Evolutionary conservation across 768 basidiomycete species (phyloP), one percentile per base, ranked within the genome.

Genomic region (Tylopilus subfusipes): DNA sequence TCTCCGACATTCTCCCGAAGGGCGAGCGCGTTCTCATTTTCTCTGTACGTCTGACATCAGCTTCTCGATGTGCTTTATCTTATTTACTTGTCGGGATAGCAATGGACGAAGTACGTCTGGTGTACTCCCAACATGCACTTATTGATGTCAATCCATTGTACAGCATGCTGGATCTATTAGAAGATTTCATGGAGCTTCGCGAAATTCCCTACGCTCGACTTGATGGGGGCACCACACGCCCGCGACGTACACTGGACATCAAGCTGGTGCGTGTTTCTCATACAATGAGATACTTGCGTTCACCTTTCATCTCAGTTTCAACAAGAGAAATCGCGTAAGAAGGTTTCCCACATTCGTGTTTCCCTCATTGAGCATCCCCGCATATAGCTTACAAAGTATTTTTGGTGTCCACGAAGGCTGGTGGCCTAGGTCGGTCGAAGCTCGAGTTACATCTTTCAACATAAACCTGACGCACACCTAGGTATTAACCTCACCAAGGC

Each of bases 401-500:
- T 70, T 69, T 89, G 50, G 76, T 88, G 19, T 86, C 85, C 2
- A 89, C 87, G 0, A 79, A 80, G 59, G 87, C 87, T 16, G 87
- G 86, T 49, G 86, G 86, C 47, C 75, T 88, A 29, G 86, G 86
- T 80, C 59, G 48, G 70, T 64, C 19, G 4, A 27, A 25, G 22
- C 6, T 46, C 6, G 24, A 4, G 6, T n/a, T 44, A 27, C 19
- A 12, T 16, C 39, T n/a, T 19, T 18, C 44, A 33, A 42, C 22
- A 22, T 16, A 9, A 63, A 4, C 55, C 67, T 58, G 50, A 74
- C 39, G 60, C 10, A 27, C 42, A 60, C 64, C 36, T 33, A 74
- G 89, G 90, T 46, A 90, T 93, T 72, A 93, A 93, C 63, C 76
- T 93, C 47, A 90, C 90, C 51, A 90, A 80, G 54, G 90, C 90